A percentile compares a stretch with the other conserved stretches of the same genome.
phyloP scores from a whole-genome alignment of 305 asterid genomes.

The Stenogyne calaminthoides region DNA sequence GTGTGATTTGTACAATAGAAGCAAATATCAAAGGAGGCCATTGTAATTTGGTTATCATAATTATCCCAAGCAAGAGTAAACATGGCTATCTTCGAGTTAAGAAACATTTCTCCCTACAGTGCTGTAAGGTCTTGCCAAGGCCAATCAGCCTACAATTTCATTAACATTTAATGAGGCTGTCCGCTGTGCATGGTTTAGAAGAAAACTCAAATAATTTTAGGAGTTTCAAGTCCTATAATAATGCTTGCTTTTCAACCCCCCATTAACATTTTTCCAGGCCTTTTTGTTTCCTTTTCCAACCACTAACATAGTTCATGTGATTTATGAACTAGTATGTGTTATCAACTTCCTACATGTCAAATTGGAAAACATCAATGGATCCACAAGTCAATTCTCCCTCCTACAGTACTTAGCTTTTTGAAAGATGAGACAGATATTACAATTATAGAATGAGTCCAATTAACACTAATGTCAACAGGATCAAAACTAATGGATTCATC shows the following conservation, averaged over 20 bases:
- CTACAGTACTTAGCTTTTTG: background rate
- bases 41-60: background rate
- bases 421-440: background rate
- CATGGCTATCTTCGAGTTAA: constrained; percentile 6
- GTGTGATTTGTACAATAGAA: background rate
- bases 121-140: background rate
- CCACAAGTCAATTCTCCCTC: background rate
- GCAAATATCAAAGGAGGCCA: background rate
- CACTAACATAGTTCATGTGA: background rate
- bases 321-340: background rate
- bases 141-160: background rate
- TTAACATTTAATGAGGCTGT: background rate
- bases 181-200: background rate
- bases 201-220: constrained; percentile 4
- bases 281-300: constrained; percentile 16
- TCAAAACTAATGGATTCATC: background rate
- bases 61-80: background rate
- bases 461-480: background rate
- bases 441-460: background rate
- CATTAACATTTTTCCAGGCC: background rate
- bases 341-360: background rate
- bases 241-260: background rate
- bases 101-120: background rate
- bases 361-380: constrained; percentile 5
- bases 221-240: background rate